Evolutionary conservation across 805 yeast genomes (phyloP).

Genomic region (Teunomyces lycoperdinae): DNA sequence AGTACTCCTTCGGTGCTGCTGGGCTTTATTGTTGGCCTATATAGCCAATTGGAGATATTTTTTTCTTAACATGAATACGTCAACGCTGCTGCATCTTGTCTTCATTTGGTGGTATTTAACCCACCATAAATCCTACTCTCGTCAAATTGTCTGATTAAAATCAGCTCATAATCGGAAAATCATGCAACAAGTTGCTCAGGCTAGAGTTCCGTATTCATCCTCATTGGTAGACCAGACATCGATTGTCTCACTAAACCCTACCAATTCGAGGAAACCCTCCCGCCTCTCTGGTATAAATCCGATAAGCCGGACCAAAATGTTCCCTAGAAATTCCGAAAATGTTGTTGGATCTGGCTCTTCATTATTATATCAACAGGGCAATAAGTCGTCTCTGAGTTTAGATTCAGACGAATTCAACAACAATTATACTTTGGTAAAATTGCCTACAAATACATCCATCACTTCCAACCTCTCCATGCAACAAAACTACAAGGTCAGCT

Average conservation of each 20-base stretch:
- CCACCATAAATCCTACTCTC: not conserved
- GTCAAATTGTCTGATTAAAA: not conserved
- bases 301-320: slow-evolving; percentile 7
- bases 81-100: not conserved
- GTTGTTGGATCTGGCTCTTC: not conserved
- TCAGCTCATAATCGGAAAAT: slow-evolving; percentile 1
- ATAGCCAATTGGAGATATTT: not conserved
- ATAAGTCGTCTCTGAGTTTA: slow-evolving; percentile 5
- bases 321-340: slow-evolving; percentile 6
- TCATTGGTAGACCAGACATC: slow-evolving; percentile 7
- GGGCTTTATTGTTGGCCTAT: not conserved
- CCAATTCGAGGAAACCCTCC: slow-evolving; percentile 7
- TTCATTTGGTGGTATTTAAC: not conserved
- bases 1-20: not conserved
- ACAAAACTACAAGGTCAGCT: slow-evolving; percentile 15
- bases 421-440: slow-evolving; percentile 16
- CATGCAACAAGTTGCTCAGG: slow-evolving; percentile 12
- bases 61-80: not conserved
- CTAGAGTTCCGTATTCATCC: slow-evolving; percentile 10
- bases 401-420: slow-evolving; percentile 3
- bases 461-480: slow-evolving; percentile 13
- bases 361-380: not conserved
- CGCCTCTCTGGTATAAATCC: slow-evolving; percentile 12
- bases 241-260: slow-evolving; percentile 2
- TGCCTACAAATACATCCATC: slow-evolving; percentile 14